These are phyloP conservation scores for Ballota nigra DNA, from an alignment of 257 asterid species.

Conservation along the genomic window DNA sequence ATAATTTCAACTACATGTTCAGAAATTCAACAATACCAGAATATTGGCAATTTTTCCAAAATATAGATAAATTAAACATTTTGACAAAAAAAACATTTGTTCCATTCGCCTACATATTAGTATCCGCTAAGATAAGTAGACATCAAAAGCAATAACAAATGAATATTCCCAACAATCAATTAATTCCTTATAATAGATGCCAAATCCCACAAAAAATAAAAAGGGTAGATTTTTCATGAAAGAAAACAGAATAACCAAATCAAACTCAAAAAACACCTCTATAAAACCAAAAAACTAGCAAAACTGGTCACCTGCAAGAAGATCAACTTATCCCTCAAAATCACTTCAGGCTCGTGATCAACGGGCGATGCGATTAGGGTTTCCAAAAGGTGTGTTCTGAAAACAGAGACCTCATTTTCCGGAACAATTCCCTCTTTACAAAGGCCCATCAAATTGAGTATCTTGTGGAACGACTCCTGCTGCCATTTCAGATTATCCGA, in stretches of 20 bases:
- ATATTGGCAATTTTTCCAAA: neutral
- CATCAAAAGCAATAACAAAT: too few species aligned
- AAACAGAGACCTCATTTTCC: constrained; percentile 67
- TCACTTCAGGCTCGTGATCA: constrained; percentile 62
- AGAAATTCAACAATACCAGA: neutral
- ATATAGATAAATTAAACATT: neutral
- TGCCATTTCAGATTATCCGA: constrained; percentile 94
- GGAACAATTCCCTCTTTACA: constrained; percentile 70
- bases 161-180: neutral
- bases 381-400: constrained; percentile 67
- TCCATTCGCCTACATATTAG: too few species aligned
- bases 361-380: constrained; percentile 57
- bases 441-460: constrained; percentile 79
- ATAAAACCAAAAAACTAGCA: neutral
- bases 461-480: constrained; percentile 95
- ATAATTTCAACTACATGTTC: neutral
- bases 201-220: neutral
- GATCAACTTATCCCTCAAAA: constrained; percentile 77
- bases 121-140: too few species aligned
- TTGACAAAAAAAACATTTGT: neutral
- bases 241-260: neutral
- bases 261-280: neutral
- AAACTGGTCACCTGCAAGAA: constrained; percentile 70
- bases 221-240: neutral
- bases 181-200: neutral